Base-by-base conservation (phyloP, 2,329 filamentous ascomycete species). In the Microthyrium microscopicum region DNA sequence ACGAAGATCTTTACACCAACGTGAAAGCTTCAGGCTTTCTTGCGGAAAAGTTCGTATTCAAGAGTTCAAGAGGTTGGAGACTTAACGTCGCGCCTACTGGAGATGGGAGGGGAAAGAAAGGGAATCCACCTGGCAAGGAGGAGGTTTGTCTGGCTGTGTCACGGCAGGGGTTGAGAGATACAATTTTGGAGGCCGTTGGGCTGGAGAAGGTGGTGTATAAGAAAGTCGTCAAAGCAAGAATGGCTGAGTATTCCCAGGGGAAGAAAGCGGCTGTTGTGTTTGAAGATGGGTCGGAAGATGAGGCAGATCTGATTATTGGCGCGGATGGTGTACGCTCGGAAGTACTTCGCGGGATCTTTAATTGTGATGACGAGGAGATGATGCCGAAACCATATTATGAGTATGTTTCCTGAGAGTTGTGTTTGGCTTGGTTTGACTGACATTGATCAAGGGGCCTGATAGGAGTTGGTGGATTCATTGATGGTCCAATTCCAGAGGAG, bases 401-500 rank as follows among this genome's bases (percentile, higher is more conserved):
- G 22, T 25, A 25, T 8, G 22, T 25, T 8, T n/a, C n/a, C n/a
- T n/a, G n/a, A n/a, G n/a, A n/a, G n/a, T n/a, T n/a, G n/a, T n/a
- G n/a, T n/a, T n/a, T n/a, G n/a, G n/a, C n/a, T n/a, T n/a, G n/a
- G n/a, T n/a, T n/a, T n/a, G n/a, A n/a, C n/a, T n/a, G n/a, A n/a
- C n/a, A n/a, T 26, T 13, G 20, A 8, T 24, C 24, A 17, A 48
- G 45, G 6, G 42, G 41, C 12, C 40, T 41, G n/a, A 39, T 46
- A 7, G 59, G 61, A 7, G 50, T 65, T n/a, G 60, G 61, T 15
- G 58, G 60, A 9, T 61, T 64, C 37, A 39, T 61, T 19, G 46
- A 52, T n/a, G 39, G 43, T 6, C 39, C 48, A 1, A 34, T 62
- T 13, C 48, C 55, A 8, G 37, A 49, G 13, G 31, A 38, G 9